phyloP scores from a whole-genome alignment of 2,329 filamentous ascomycete species.

The Pseudophaeomoniella oleicola region DNA sequence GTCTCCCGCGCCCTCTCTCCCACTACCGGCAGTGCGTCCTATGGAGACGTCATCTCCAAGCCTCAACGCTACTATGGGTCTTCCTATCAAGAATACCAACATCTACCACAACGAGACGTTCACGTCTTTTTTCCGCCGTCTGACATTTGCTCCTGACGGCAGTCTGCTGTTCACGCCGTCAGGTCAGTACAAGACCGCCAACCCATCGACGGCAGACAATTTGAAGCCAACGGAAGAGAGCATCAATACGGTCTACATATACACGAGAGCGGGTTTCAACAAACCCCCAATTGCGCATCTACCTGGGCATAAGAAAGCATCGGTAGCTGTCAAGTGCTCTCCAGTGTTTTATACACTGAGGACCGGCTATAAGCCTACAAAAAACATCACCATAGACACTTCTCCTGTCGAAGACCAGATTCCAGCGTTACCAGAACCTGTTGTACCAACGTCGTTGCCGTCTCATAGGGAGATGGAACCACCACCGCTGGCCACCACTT shows the following conservation, averaged over 20 bases:
- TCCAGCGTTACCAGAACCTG: constrained; percentile 67
- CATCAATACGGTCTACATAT: constrained; percentile 96
- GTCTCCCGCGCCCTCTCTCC: constrained; percentile 86
- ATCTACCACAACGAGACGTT: constrained; percentile 95
- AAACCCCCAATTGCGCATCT: constrained; percentile 91
- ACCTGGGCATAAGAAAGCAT: constrained; percentile 95
- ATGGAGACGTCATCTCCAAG: constrained; percentile 75
- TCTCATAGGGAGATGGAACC: constrained; percentile 59
- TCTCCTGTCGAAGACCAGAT: constrained; percentile 72
- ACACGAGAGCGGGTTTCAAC: constrained; percentile 89
- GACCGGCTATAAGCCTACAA: constrained; percentile 52
- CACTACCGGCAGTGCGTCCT: constrained; percentile 87
- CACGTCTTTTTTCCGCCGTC: constrained; percentile 86
- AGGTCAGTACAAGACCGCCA: constrained; percentile 80
- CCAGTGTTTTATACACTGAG: constrained; percentile 76
- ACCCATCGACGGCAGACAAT: constrained; percentile 50
- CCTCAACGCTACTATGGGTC: constrained; percentile 36
- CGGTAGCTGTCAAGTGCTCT: constrained; percentile 87
- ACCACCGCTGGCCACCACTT: constrained; percentile 44
- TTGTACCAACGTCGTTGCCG: constrained; percentile 37
- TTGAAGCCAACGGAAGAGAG: constrained; percentile 67
- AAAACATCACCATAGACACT: constrained; percentile 88
- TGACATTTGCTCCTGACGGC: constrained; percentile 91
- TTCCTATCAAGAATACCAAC: constrained; percentile 67
- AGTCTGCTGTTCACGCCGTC: constrained; percentile 88